These are phyloP conservation scores for Cryptococcus sp. DNA, from an alignment of 1,284 basidiomycete genomes.

Conservation along the genomic window DNA sequence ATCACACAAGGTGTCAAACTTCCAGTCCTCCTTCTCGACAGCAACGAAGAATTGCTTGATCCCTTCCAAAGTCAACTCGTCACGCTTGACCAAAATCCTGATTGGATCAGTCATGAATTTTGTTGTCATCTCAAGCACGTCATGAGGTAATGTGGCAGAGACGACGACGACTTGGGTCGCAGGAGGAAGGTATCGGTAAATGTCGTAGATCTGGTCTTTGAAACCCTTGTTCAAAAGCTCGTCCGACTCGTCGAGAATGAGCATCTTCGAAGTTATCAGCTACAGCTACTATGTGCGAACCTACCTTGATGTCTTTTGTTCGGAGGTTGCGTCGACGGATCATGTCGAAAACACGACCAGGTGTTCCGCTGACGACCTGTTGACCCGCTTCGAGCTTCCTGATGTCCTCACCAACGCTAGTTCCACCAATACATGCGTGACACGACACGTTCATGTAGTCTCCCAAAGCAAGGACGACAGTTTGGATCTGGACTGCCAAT, in stretches of 20 bases:
- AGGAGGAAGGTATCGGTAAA: constrained; percentile 96
- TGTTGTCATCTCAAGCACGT: constrained; percentile 98
- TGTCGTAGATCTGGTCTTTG: constrained; percentile 99
- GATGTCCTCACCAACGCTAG: constrained; percentile 97
- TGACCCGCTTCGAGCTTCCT: constrained; percentile 97
- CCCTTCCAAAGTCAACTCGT: constrained; percentile 97
- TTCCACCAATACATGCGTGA: constrained; percentile 98
- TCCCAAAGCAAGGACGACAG: constrained; percentile 93
- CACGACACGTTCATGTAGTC: constrained; percentile 99
- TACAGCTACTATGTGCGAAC: neutral
- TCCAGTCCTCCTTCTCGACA: constrained; percentile 99
- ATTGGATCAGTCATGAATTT: constrained; percentile 99
- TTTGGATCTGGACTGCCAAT: constrained; percentile 96
- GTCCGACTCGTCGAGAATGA: constrained; percentile 97
- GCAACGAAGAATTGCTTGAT: constrained; percentile 99
- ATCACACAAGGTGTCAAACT: constrained; percentile 98
- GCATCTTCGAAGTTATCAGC: constrained; percentile 61
- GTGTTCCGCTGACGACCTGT: constrained; percentile 96
- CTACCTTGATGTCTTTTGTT: constrained; percentile 90
- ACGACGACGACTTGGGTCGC: constrained; percentile 97
- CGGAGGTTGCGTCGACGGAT: constrained; percentile 90
- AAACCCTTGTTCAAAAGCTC: constrained; percentile 97
- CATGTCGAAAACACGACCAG: constrained; percentile 99
- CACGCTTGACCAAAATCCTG: constrained; percentile 98
- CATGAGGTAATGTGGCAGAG: constrained; percentile 93